Conservation (phyloP, 371 early-diverging fungal genomes). For the Actinomortierella wolfii region DNA sequence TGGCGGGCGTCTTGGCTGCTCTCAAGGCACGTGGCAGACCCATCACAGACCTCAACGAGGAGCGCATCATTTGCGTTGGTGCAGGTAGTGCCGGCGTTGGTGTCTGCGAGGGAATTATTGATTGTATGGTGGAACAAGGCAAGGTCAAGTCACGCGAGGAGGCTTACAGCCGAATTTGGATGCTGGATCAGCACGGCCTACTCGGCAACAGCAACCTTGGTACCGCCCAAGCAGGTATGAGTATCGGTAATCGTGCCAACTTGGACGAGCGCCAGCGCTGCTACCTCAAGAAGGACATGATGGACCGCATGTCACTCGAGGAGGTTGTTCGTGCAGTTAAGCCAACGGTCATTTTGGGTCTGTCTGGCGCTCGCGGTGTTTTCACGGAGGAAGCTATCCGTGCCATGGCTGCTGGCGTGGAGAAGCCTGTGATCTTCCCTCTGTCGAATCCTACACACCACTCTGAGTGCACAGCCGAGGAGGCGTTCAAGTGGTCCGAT, state of each 20-base stretch:
- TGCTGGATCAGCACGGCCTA: conserved; percentile 60
- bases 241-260: conserved; percentile 49
- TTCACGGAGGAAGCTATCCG: conserved; percentile 60
- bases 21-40: conserved; percentile 58
- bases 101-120: conserved; percentile 68
- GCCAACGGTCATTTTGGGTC: conserved; percentile 67
- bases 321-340: conserved; percentile 62
- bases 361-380: conserved; percentile 62
- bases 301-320: conserved; percentile 56
- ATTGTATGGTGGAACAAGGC: conserved; percentile 67
- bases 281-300: conserved; percentile 58
- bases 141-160: conserved; percentile 62
- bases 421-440: conserved; percentile 67
- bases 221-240: conserved; percentile 4
- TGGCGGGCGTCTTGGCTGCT: conserved; percentile 67
- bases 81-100: conserved; percentile 76
- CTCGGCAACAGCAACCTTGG: conserved; percentile 29
- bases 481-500: conserved; percentile 66
- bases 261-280: conserved; percentile 59
- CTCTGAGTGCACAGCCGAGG: conserved; percentile 69
- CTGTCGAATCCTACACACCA: conserved; percentile 68
- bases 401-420: conserved; percentile 61
- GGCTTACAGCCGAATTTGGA: conserved; percentile 60
- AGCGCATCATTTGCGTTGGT: conserved; percentile 67
- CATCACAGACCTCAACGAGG: conserved; percentile 37